phyloP scores from a whole-genome alignment of 73 alveolate species.

The Tetrahymena borealis region DNA sequence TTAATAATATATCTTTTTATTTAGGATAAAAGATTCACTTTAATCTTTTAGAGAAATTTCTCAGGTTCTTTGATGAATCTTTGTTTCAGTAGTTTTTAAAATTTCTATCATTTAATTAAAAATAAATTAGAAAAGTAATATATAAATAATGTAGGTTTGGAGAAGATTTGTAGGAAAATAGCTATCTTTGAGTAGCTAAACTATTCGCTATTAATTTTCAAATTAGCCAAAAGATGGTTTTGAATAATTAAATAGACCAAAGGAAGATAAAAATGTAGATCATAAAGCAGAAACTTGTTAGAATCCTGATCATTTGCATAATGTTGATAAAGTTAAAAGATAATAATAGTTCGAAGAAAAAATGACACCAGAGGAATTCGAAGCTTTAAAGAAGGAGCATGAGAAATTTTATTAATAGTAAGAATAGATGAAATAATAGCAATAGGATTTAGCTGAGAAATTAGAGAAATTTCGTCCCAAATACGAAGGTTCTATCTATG shows the following conservation, averaged over 20 bases:
- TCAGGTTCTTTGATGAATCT: not conserved
- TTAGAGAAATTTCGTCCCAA: not conserved
- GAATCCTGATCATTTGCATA: not conserved
- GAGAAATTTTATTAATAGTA: not conserved
- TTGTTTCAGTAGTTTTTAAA: not conserved
- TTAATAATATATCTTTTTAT: not conserved
- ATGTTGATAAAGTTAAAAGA: not conserved
- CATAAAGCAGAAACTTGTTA: not conserved
- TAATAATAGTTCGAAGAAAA: not conserved
- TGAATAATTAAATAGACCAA: not conserved
- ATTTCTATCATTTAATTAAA: too few relatives aligned
- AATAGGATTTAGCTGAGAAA: not conserved
- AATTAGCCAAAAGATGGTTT: not conserved
- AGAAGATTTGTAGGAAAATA: not conserved
- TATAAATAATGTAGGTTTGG: not conserved
- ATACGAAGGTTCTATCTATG: constrained; percentile 8
- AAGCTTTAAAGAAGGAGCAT: not conserved
- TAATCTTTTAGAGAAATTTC: not conserved
- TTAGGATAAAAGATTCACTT: not conserved
- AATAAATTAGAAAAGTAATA: not conserved
- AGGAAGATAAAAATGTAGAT: not conserved
- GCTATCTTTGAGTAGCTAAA: not conserved
- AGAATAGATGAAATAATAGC: not conserved
- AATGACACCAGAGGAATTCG: not conserved
- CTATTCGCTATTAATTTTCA: not conserved